Conservation (phyloP, 352 stramenopile species). For the Phytophthora citricola region DNA sequence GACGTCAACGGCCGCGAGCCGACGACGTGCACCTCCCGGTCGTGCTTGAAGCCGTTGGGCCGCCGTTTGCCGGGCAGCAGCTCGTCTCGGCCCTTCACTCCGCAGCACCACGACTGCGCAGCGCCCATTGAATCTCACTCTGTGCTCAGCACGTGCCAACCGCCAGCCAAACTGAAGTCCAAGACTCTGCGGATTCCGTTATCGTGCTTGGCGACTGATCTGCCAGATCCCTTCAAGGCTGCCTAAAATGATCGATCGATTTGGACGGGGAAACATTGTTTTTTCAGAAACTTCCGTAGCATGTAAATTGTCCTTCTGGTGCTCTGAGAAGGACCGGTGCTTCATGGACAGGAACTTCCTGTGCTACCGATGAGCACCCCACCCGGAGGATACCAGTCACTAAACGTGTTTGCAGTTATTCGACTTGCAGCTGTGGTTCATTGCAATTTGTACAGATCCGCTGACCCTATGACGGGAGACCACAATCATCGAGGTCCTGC, state of each 20-base stretch:
- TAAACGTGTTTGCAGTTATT: no score
- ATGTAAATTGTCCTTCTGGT: not conserved
- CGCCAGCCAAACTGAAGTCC: slow-evolving; percentile 6
- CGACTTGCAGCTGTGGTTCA: no score
- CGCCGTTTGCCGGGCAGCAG: slow-evolving; percentile 54
- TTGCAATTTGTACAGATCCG: no score
- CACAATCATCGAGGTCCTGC: no score
- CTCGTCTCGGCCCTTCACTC: slow-evolving; percentile 44
- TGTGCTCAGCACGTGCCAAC: not conserved
- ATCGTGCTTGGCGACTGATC: slow-evolving; percentile 16
- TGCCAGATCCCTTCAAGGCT: slow-evolving; percentile 18
- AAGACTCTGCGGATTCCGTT: slow-evolving; percentile 25
- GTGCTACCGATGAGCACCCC: no score
- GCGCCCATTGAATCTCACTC: slow-evolving; percentile 37
- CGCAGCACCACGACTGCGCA: slow-evolving; percentile 64
- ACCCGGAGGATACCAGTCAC: no score
- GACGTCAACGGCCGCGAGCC: slow-evolving; percentile 37
- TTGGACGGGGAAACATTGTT: slow-evolving; percentile 2
- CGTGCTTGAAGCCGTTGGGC: slow-evolving; percentile 51
- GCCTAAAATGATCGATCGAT: slow-evolving; percentile 13
- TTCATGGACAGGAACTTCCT: not conserved
- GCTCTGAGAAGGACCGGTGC: not conserved
- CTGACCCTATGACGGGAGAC: no score
- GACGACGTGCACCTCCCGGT: slow-evolving; percentile 34
- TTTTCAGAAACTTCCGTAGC: not conserved